Evolutionary conservation across 2,329 filamentous ascomycete genomes (phyloP).

Genomic region (Calonectria pteridis): DNA sequence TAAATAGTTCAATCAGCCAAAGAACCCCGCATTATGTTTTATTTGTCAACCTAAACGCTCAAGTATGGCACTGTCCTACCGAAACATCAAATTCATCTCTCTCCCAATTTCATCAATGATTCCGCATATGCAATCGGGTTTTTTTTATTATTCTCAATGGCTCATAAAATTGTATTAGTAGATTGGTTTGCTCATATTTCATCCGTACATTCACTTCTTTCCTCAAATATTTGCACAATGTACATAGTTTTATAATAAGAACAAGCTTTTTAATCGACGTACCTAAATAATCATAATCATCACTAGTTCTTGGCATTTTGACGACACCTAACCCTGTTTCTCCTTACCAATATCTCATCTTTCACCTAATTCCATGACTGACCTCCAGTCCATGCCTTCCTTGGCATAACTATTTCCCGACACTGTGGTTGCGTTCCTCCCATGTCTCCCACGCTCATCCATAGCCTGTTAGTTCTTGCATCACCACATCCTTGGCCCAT

Average conservation of each 20-base stretch:
- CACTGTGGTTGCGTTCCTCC: neutral
- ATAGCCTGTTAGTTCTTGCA: neutral
- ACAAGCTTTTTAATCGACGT: neutral
- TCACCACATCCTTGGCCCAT: neutral
- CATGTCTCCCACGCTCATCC: neutral
- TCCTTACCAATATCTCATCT: neutral
- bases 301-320: neutral
- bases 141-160: too few relatives aligned
- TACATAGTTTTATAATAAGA: neutral
- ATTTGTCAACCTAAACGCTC: neutral
- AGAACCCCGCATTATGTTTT: neutral
- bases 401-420: neutral
- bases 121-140: too few relatives aligned
- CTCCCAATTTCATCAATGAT: too few relatives aligned
- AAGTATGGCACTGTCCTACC: neutral
- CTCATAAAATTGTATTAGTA: too few relatives aligned
- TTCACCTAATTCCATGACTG: neutral
- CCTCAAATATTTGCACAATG: neutral
- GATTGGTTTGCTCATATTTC: neutral
- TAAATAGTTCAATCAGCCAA: neutral
- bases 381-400: neutral
- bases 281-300: neutral
- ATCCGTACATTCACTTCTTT: too few relatives aligned
- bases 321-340: neutral
- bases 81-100: too few relatives aligned